Evolutionary conservation across 2,329 filamentous ascomycete species (phyloP).

Genomic region (Colletotrichum sidae): DNA sequence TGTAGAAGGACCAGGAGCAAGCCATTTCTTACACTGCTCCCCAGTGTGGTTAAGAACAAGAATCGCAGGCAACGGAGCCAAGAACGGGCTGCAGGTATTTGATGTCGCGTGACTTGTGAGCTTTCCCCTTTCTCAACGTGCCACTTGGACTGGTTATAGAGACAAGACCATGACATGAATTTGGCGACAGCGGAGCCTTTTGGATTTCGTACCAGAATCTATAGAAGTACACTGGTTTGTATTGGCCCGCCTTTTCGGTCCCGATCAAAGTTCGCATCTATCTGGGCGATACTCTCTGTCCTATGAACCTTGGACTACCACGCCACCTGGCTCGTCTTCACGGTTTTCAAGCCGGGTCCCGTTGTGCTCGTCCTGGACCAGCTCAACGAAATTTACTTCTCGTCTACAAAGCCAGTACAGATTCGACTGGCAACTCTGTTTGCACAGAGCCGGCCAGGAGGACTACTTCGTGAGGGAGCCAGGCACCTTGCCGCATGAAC

Average conservation of each 20-base stretch:
- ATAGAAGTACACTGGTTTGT: conserved; percentile 56
- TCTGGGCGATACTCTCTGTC: conserved; percentile 64
- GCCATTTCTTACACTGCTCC: conserved; percentile 24
- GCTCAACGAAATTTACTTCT: conserved; percentile 68
- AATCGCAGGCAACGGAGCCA: conserved; percentile 71
- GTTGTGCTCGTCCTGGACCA: conserved; percentile 68
- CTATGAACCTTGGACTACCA: conserved; percentile 68
- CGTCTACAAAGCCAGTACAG: conserved; percentile 68
- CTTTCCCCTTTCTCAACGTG: no score
- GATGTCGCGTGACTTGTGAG: no score
- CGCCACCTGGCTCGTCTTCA: conserved; percentile 65
- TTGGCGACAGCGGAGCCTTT: conserved; percentile 73
- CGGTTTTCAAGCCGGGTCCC: conserved; percentile 59
- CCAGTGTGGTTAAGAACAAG: conserved; percentile 34
- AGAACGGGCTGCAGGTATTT: conserved; percentile 72
- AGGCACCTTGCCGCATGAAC: conserved; percentile 69
- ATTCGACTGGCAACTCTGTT: conserved; percentile 65
- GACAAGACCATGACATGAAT: conserved; percentile 74
- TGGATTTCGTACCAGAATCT: conserved; percentile 60
- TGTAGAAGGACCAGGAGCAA: conserved; percentile 83
- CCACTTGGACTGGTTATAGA: conserved; percentile 70
- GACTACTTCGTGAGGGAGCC: conserved; percentile 67
- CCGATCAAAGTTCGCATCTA: conserved; percentile 64
- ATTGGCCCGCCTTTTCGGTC: conserved; percentile 59
- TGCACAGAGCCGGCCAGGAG: conserved; percentile 62